These are phyloP conservation scores for Phytophthora fragariae DNA, from an alignment of 352 stramenopile genomes.

Conservation along the genomic window DNA sequence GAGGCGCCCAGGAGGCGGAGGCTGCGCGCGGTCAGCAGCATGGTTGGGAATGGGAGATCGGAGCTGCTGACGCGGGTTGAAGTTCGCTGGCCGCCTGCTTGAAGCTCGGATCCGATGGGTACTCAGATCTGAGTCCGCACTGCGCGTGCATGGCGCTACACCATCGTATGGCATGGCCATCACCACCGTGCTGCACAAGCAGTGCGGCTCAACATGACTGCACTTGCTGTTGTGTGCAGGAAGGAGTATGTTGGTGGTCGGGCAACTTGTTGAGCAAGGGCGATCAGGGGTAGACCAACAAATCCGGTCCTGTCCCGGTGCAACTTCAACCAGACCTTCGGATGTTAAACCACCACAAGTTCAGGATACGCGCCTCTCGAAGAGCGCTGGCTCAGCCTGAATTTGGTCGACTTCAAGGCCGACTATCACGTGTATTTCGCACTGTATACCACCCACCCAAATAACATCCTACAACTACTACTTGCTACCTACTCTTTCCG, in stretches of 20 bases:
- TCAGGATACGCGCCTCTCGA: neutral
- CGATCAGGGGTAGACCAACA: neutral
- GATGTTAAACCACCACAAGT: slow-evolving; percentile 12
- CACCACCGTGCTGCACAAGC: neutral
- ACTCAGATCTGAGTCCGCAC: neutral
- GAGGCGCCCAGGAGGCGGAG: slow-evolving; percentile 4
- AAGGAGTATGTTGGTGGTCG: no score
- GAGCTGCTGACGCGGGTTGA: neutral
- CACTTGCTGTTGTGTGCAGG: no score
- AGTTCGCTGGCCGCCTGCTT: neutral
- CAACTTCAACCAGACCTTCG: slow-evolving; percentile 3
- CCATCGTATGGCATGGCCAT: slow-evolving; percentile 2
- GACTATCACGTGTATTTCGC: neutral
- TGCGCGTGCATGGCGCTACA: slow-evolving; percentile 1
- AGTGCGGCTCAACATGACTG: no score
- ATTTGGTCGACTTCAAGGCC: neutral
- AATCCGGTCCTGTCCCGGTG: neutral
- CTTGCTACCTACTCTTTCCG: slow-evolving; percentile 22
- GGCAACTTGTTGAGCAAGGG: neutral
- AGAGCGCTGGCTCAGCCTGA: no score
- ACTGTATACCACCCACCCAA: neutral
- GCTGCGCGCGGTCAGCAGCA: slow-evolving; percentile 17
- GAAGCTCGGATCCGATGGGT: slow-evolving; percentile 5
- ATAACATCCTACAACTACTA: slow-evolving; percentile 21
- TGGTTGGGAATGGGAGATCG: slow-evolving; percentile 14